Conservation (phyloP, 352 stramenopile genomes). For the Phytophthora quininea region DNA sequence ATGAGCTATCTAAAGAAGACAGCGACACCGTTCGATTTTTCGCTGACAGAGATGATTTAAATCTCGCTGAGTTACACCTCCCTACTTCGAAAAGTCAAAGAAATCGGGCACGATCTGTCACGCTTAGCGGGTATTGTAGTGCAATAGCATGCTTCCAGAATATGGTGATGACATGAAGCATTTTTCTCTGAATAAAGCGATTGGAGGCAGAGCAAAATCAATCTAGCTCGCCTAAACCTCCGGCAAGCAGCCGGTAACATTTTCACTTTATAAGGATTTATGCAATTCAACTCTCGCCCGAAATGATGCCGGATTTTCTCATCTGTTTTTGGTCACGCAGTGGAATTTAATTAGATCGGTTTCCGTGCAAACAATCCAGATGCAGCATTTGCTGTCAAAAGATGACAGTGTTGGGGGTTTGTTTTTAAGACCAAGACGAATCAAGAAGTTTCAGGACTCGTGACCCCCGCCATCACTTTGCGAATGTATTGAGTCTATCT, state of each 20-base stretch:
- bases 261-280: constrained; percentile 10
- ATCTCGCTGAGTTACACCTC: constrained; percentile 10
- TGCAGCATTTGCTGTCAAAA: constrained; percentile 7
- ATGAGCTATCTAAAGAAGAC: neutral
- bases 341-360: constrained; percentile 31
- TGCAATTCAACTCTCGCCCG: neutral
- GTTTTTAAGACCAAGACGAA: constrained; percentile 36
- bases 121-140: constrained; percentile 14
- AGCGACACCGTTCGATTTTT: constrained; percentile 8
- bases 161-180: constrained; percentile 25
- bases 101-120: neutral
- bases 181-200: constrained; percentile 20
- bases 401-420: constrained; percentile 24
- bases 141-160: too few relatives aligned
- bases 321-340: constrained; percentile 30
- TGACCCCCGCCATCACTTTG: constrained; percentile 22
- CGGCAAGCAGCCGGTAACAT: constrained; percentile 13
- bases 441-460: constrained; percentile 14
- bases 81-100: constrained; percentile 2
- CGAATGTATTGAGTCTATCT: neutral
- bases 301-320: constrained; percentile 19
- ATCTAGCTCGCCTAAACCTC: neutral
- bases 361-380: constrained; percentile 27
- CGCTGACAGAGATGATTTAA: neutral
- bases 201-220: constrained; percentile 11